Conservation (phyloP, 805 yeast genomes). For the Komagataella pseudopastoris region DNA sequence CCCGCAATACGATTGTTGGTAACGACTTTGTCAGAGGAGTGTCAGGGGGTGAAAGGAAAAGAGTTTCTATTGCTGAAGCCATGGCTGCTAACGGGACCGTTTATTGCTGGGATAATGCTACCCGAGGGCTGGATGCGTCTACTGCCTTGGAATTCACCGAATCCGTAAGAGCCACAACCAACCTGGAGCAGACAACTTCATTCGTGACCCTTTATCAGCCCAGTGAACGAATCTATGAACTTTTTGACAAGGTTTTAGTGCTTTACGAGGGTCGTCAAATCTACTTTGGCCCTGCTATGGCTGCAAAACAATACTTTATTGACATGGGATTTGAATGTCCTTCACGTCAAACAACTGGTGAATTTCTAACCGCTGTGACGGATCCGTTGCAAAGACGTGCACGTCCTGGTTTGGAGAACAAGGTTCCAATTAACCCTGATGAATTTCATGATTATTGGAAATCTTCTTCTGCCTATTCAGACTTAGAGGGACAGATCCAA, state of each 20-base stretch:
- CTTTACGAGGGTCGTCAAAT: conserved; percentile 46
- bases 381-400: conserved; percentile 49
- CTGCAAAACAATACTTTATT: conserved; percentile 44
- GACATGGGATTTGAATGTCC: conserved; percentile 56
- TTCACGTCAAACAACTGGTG: conserved; percentile 56
- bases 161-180: conserved; percentile 52
- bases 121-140: conserved; percentile 77
- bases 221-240: conserved; percentile 47
- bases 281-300: conserved; percentile 40
- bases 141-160: conserved; percentile 67
- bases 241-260: conserved; percentile 48
- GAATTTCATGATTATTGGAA: conserved; percentile 53
- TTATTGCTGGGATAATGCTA: conserved; percentile 71
- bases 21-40: conserved; percentile 43
- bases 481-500: conserved; percentile 18
- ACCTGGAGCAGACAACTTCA: conserved; percentile 37
- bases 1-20: conserved; percentile 32
- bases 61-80: conserved; percentile 76
- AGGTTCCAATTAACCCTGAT: conserved; percentile 46
- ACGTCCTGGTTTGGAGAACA: conserved; percentile 29
- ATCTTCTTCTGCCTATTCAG: conserved; percentile 28
- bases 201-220: conserved; percentile 61
- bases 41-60: conserved; percentile 78
- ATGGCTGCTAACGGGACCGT: conserved; percentile 49
- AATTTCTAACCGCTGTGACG: conserved; percentile 56